phyloP scores from a whole-genome alignment of 345 rosid species.

The Bruguiera parviflora region DNA sequence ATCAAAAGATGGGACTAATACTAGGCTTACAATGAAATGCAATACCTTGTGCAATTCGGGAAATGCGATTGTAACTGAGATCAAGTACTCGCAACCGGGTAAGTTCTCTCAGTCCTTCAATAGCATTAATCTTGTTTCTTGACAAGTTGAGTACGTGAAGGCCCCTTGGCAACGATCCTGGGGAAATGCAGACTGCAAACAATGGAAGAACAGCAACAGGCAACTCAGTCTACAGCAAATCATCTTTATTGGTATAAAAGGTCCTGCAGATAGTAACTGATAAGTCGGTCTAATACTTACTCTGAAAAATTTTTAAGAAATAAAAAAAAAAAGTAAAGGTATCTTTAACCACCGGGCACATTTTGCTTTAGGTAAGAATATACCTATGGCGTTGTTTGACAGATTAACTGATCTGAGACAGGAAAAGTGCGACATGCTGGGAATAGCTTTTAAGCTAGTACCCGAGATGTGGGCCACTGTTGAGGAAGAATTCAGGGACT shows the following conservation, averaged over 20 bases:
- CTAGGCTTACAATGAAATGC: background rate
- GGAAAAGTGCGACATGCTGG: conserved; percentile 60
- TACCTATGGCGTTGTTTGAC: conserved; percentile 86
- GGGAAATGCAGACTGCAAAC: conserved; percentile 60
- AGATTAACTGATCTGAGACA: conserved; percentile 78
- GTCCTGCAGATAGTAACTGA: background rate
- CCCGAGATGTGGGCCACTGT: conserved; percentile 78
- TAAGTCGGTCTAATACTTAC: background rate
- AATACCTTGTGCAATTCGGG: conserved; percentile 88
- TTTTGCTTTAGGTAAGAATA: conserved; percentile 2
- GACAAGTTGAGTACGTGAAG: conserved; percentile 74
- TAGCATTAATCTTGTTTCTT: conserved; percentile 70
- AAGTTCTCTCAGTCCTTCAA: conserved; percentile 86
- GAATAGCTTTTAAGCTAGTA: conserved; percentile 73
- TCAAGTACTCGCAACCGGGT: conserved; percentile 72
- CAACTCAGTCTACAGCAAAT: background rate
- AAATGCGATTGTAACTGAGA: conserved; percentile 88
- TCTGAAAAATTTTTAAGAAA: too few species aligned
- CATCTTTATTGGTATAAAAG: too few species aligned
- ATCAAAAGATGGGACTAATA: background rate
- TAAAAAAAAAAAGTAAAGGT: background rate
- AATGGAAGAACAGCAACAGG: conserved; percentile 1
- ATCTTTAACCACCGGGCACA: background rate
- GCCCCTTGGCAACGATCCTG: conserved; percentile 85
- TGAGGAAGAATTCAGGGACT: conserved; percentile 74